Conservation (phyloP, 2,329 filamentous ascomycete species). For the Fonsecaea pugnacius region DNA sequence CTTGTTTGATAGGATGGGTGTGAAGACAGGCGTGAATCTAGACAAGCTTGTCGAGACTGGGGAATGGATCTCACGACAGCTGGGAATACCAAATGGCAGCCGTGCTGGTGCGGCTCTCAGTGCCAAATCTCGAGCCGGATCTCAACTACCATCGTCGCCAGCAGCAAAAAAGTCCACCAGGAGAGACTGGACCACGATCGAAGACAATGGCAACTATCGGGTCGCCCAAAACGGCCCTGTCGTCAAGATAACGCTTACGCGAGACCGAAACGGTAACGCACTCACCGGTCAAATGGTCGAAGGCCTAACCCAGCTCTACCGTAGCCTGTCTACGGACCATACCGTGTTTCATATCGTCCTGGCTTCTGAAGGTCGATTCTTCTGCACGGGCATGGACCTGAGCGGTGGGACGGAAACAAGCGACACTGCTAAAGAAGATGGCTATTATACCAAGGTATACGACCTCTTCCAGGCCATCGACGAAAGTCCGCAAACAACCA, state of each 20-base stretch:
- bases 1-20: slow-evolving; percentile 56
- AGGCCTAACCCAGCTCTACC: slow-evolving; percentile 41
- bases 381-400: slow-evolving; percentile 36
- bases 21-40: slow-evolving; percentile 55
- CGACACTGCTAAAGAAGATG: slow-evolving; percentile 31
- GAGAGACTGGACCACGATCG: slow-evolving; percentile 34
- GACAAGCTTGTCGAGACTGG: slow-evolving; percentile 70
- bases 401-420: slow-evolving; percentile 31
- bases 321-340: slow-evolving; percentile 34
- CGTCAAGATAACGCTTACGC: slow-evolving; percentile 39
- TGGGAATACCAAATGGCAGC: slow-evolving; percentile 67
- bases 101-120: slow-evolving; percentile 65
- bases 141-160: not conserved
- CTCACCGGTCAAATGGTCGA: slow-evolving; percentile 46
- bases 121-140: slow-evolving; percentile 6
- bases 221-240: slow-evolving; percentile 40
- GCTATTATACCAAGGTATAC: slow-evolving; percentile 32
- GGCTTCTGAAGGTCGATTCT: slow-evolving; percentile 29
- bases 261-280: slow-evolving; percentile 47
- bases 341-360: slow-evolving; percentile 40
- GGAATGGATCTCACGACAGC: slow-evolving; percentile 69
- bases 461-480: slow-evolving; percentile 48
- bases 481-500: slow-evolving; percentile 47
- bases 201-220: slow-evolving; percentile 37
- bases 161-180: not conserved